phyloP scores from a whole-genome alignment of 2,329 filamentous ascomycete species.

The Ophiocordyceps camponoti-saundersi region DNA sequence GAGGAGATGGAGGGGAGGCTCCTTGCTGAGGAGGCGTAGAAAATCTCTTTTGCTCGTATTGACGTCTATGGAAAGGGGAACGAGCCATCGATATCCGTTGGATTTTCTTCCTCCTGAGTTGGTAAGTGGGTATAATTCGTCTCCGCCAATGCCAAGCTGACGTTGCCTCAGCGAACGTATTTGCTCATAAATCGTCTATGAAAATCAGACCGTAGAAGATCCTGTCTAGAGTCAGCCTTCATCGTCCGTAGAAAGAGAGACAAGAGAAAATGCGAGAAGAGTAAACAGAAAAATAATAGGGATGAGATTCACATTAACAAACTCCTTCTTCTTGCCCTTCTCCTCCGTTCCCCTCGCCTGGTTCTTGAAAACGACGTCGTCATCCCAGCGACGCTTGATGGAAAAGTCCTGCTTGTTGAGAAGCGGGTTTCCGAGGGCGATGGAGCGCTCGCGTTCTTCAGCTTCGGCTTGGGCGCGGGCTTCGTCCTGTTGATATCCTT shows the following conservation, averaged over 20 bases:
- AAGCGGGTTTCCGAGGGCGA: constrained; percentile 81
- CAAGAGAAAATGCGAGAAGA: neutral
- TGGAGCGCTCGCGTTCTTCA: constrained; percentile 70
- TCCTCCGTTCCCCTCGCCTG: constrained; percentile 91
- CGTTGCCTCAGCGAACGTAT: constrained; percentile 24
- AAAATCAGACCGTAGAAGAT: constrained; percentile 86
- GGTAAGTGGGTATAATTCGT: neutral
- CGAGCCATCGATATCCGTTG: too few relatives aligned
- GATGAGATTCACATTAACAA: constrained; percentile 78
- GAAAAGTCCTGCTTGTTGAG: constrained; percentile 80
- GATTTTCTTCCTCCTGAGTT: too few relatives aligned
- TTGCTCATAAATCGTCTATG: constrained; percentile 91
- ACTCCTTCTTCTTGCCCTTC: constrained; percentile 75
- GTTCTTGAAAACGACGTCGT: constrained; percentile 98
- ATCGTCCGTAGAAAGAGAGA: neutral
- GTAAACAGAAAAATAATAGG: neutral
- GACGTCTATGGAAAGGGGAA: too few relatives aligned
- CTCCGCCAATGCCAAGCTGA: neutral
- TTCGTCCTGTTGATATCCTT: constrained; percentile 38
- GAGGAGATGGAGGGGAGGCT: constrained; percentile 56
- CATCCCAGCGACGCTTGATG: constrained; percentile 88
- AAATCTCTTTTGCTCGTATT: too few relatives aligned
- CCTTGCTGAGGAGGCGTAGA: constrained; percentile 21
- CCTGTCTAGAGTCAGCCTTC: constrained; percentile 24
- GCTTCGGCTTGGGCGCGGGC: constrained; percentile 68